Evolutionary conservation across 305 asterid genomes (phyloP), one percentile per base, ranked within the genome.

Genomic region (Fraxinus sp.): DNA sequence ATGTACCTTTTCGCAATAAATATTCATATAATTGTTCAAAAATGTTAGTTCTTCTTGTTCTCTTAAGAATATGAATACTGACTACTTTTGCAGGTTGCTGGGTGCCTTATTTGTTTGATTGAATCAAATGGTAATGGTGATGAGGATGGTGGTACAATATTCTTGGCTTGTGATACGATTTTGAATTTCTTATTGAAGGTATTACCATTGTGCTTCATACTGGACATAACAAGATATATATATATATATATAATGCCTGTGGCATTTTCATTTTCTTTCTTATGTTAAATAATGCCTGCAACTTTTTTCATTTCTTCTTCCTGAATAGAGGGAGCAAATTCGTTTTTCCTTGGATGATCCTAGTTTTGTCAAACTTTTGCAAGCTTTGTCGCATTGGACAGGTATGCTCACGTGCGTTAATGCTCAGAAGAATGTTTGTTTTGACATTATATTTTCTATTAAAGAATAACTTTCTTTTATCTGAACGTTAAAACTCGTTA

Each of bases 161-260:
- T 86, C 81, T 87, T 97, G 91, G 98, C 98, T 13, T 97, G 97
- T n/a, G 98, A 97, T 87, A 93, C 98, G 37, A 84, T 93, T 81
- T 85, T 97, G 89, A 97, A 93, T 90, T 79, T 92, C 85, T 92
- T 93, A 74, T 80, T 90, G 85, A 92, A 93, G 98, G 95, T 94
- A 85, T 46, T 70, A 35, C 76, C 64, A 16, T 68, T 76, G 39
- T 70, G 79, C 26, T 85, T 44, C 55, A 74, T 77, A 79, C 44
- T 62, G 80, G 73, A 78, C 57, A 32, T 73, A 7, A 62, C 62
- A 80, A 73, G 59, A 75, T 88, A 24, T 11, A 55, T 30, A 30
- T 30, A 30, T 30, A 30, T 7, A 82, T 44, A 26, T 7, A 82
- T 44, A 41, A 49, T 57, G 18, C 77, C 37, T 71, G 75, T 87